Percentiles rank a stretch among this genome's conserved stretches.
phyloP scores from a whole-genome alignment of 805 yeast species.

The Metschnikowia shivogae region DNA sequence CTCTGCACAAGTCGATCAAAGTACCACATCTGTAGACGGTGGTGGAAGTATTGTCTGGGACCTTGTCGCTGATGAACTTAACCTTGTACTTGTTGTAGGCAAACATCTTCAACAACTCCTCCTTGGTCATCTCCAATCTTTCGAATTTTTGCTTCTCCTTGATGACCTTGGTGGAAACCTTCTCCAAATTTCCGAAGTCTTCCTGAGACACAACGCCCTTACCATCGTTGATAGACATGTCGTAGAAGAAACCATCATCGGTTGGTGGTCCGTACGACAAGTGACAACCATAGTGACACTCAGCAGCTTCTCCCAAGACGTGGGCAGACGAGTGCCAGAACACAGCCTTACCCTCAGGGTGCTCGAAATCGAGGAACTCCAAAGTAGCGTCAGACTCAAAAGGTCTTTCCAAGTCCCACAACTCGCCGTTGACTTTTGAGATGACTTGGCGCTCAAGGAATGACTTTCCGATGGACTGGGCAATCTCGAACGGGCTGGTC shows the following conservation, averaged over 20 bases:
- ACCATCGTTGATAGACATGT: constrained; percentile 80
- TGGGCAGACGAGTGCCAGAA: constrained; percentile 99
- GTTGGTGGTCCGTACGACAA: constrained; percentile 91
- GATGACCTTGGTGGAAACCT: constrained; percentile 82
- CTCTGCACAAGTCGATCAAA: constrained; percentile 92
- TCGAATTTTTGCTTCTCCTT: constrained; percentile 95
- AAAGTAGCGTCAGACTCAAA: constrained; percentile 66
- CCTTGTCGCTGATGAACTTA: constrained; percentile 75
- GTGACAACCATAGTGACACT: constrained; percentile 93
- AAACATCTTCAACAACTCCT: constrained; percentile 88
- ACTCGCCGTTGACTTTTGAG: constrained; percentile 77
- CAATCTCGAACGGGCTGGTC: constrained; percentile 85
- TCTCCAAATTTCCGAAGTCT: constrained; percentile 82
- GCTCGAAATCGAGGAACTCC: constrained; percentile 85
- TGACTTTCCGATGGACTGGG: constrained; percentile 78
- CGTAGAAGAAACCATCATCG: constrained; percentile 95
- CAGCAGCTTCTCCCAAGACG: constrained; percentile 96
- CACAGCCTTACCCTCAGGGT: constrained; percentile 91
- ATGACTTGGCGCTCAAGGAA: constrained; percentile 87
- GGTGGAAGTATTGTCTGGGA: constrained; percentile 93
- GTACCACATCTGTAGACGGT: constrained; percentile 98
- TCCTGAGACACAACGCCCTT: constrained; percentile 65
- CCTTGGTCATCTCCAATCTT: constrained; percentile 89
- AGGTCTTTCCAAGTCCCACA: constrained; percentile 97
- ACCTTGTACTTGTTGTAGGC: constrained; percentile 94